Conservation (phyloP, 768 basidiomycete species). For the Tephrocybe sp. region DNA sequence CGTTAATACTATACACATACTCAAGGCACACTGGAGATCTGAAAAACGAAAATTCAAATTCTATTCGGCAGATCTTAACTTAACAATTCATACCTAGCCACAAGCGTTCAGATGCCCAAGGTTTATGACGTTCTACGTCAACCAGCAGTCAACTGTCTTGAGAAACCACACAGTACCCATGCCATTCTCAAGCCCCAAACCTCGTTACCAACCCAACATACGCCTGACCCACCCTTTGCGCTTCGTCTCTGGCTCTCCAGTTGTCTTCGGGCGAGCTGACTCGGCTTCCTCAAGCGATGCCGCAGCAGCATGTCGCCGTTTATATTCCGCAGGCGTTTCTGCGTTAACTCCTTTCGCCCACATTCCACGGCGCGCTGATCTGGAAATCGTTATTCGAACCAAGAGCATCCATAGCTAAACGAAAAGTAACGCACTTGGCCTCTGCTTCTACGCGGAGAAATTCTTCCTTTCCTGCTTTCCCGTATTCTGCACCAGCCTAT, state of each 20-base stretch:
- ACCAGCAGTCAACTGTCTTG: too few relatives aligned
- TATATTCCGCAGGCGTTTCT: conserved; percentile 81
- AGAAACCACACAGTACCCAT: too few relatives aligned
- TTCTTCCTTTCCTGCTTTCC: conserved; percentile 58
- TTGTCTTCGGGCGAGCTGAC: conserved; percentile 3
- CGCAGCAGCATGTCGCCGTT: conserved; percentile 53
- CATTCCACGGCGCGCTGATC: conserved; percentile 65
- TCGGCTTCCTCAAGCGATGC: conserved; percentile 16
- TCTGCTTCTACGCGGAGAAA: conserved; percentile 60
- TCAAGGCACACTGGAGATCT: too few relatives aligned
- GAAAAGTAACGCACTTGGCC: conserved; percentile 53
- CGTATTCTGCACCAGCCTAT: conserved; percentile 74
- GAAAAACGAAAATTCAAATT: too few relatives aligned
- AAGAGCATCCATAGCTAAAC: background rate
- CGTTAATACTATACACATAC: too few relatives aligned
- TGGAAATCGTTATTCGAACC: conserved; percentile 22
- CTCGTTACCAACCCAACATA: conserved; percentile 9
- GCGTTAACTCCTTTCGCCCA: conserved; percentile 55
- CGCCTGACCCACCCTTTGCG: conserved; percentile 12
- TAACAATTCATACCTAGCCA: too few relatives aligned
- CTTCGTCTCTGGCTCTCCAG: background rate
- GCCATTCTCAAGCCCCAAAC: too few relatives aligned
- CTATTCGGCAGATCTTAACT: too few relatives aligned
- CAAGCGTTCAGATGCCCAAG: too few relatives aligned
- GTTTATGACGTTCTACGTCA: too few relatives aligned